Percentiles rank a stretch among this genome's conserved stretches.
Conservation (phyloP, 495 filamentous ascomycete genomes). For the Talaromyces proteolyticus region DNA sequence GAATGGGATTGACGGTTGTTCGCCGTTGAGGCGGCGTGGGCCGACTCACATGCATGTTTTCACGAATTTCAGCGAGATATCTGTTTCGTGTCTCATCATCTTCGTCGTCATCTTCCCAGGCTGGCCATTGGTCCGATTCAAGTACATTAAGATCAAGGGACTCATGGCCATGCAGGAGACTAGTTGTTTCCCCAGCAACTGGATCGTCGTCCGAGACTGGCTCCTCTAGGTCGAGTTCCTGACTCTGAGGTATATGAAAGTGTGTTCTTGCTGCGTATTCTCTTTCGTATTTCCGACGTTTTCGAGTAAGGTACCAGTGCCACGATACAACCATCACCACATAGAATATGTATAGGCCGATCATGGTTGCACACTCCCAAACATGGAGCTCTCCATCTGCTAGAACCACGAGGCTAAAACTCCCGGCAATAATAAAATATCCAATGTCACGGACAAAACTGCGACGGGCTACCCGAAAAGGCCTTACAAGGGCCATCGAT, state of each 20-base stretch:
- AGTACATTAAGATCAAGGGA: slow-evolving; percentile 65
- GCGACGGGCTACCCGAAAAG: slow-evolving; percentile 82
- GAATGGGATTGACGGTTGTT: slow-evolving; percentile 74
- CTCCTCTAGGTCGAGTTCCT: slow-evolving; percentile 63
- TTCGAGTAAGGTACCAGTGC: slow-evolving; percentile 76
- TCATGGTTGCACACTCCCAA: slow-evolving; percentile 90
- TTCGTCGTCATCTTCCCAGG: slow-evolving; percentile 45
- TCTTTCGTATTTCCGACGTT: slow-evolving; percentile 52
- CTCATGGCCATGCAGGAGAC: slow-evolving; percentile 43
- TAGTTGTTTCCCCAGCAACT: slow-evolving; percentile 45
- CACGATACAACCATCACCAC: slow-evolving; percentile 82
- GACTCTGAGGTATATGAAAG: slow-evolving; percentile 60
- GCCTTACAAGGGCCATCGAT: slow-evolving; percentile 93
- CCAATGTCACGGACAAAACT: slow-evolving; percentile 90
- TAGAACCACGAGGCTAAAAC: slow-evolving; percentile 83
- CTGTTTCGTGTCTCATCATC: slow-evolving; percentile 64
- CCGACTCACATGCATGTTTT: slow-evolving; percentile 85
- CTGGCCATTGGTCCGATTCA: slow-evolving; percentile 30
- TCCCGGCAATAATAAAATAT: slow-evolving; percentile 85
- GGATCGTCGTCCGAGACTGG: slow-evolving; percentile 70
- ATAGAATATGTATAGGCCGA: slow-evolving; percentile 87
- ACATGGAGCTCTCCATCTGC: slow-evolving; percentile 77
- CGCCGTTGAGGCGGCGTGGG: slow-evolving; percentile 57
- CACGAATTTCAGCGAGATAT: slow-evolving; percentile 77
- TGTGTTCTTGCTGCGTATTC: slow-evolving; percentile 69